phyloP scores from a whole-genome alignment of 2,329 filamentous ascomycete species.

The Fusarium longipes region DNA sequence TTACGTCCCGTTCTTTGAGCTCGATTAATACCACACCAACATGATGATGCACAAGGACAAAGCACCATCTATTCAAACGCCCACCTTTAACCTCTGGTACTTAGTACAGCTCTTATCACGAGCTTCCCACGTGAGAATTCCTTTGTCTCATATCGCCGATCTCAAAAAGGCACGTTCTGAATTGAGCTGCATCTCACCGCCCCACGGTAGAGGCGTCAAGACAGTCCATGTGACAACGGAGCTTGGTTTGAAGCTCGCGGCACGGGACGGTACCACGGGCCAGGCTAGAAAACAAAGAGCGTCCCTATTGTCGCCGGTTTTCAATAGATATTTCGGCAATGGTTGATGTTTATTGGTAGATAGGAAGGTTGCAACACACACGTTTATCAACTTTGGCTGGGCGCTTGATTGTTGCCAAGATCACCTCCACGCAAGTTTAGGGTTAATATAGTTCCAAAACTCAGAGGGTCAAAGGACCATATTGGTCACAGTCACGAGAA shows the following conservation, averaged over 20 bases:
- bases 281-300: conserved; percentile 25
- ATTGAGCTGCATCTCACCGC: conserved; percentile 21
- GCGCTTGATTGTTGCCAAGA: conserved; percentile 14
- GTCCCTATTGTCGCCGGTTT: conserved; percentile 26
- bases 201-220: conserved; percentile 30
- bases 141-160: conserved; percentile 28
- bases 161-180: neutral
- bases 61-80: conserved; percentile 9
- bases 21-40: conserved; percentile 3
- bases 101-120: conserved; percentile 8
- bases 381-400: conserved; percentile 11
- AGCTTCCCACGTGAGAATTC: neutral
- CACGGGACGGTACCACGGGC: conserved; percentile 38
- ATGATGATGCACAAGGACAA: conserved; percentile 2
- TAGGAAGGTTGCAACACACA: conserved; percentile 25
- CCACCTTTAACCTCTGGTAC: neutral
- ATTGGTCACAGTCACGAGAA: conserved; percentile 14
- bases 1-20: neutral
- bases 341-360: conserved; percentile 17
- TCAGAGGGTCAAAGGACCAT: neutral
- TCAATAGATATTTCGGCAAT: conserved; percentile 14
- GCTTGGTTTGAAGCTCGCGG: conserved; percentile 19
- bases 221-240: conserved; percentile 27
- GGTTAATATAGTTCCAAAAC: neutral
- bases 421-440: neutral